These are phyloP conservation scores for Amaranthus hypochondriacus DNA, from an alignment of 148 eudicot species.

Conservation along the genomic window DNA sequence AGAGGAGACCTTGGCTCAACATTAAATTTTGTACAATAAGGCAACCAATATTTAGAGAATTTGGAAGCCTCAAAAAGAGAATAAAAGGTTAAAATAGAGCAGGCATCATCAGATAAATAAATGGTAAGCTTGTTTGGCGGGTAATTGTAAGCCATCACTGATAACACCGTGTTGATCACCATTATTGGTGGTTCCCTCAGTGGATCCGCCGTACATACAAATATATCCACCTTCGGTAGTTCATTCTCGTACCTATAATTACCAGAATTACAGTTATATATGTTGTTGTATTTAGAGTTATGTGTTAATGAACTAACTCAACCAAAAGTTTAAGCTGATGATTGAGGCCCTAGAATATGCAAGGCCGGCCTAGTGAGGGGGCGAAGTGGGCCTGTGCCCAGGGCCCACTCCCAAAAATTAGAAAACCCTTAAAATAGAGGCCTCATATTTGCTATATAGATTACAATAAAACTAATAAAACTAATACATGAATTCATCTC, in stretches of 20 bases:
- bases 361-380: too few relatives aligned
- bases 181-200: slow-evolving; percentile 56
- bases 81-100: slow-evolving; percentile 63
- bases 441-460: too few relatives aligned
- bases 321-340: too few relatives aligned
- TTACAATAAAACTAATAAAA: too few relatives aligned
- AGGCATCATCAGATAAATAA: slow-evolving; percentile 73
- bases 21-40: slow-evolving; percentile 53
- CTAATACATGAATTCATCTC: too few relatives aligned
- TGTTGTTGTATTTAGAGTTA: too few relatives aligned
- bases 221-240: slow-evolving; percentile 54
- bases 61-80: slow-evolving; percentile 65
- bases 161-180: slow-evolving; percentile 66
- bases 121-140: slow-evolving; percentile 54
- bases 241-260: slow-evolving; percentile 39
- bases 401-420: too few relatives aligned
- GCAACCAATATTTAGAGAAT: slow-evolving; percentile 61
- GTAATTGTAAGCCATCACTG: slow-evolving; percentile 66
- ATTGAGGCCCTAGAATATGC: too few relatives aligned
- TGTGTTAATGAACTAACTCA: too few relatives aligned
- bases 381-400: too few relatives aligned
- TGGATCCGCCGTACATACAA: slow-evolving; percentile 72
- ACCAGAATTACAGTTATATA: too few relatives aligned
- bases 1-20: slow-evolving; percentile 68
- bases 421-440: too few relatives aligned